phyloP scores from a whole-genome alignment of 345 rosid genomes.

The Leavenworthia alabamica region DNA sequence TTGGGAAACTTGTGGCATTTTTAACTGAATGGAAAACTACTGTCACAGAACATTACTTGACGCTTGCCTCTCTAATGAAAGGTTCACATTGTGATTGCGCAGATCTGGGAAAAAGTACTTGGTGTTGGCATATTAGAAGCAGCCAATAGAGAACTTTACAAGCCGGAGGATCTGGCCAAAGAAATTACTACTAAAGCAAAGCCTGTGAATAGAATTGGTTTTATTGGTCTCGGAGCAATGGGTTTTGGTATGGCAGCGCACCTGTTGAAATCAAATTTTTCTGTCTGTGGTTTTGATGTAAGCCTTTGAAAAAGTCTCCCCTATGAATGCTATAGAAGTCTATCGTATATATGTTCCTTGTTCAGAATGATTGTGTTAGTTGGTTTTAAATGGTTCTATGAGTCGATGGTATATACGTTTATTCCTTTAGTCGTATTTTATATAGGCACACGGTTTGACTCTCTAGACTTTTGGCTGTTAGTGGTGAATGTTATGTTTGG shows the following conservation, averaged over 20 bases:
- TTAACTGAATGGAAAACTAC: background rate
- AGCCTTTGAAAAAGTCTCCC: constrained; percentile 23
- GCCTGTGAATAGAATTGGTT: constrained; percentile 61
- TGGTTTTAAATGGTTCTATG: background rate
- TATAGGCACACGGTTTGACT: too few relatives aligned
- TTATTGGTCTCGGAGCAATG: constrained; percentile 99
- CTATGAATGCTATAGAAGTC: constrained; percentile 1
- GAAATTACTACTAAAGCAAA: constrained; percentile 46
- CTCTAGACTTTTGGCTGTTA: background rate
- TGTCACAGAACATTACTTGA: background rate
- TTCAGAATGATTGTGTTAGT: background rate
- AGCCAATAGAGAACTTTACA: constrained; percentile 57
- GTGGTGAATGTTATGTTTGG: background rate
- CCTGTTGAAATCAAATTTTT: constrained; percentile 56
- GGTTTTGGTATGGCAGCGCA: constrained; percentile 97
- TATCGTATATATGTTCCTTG: too few relatives aligned
- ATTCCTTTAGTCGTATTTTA: background rate
- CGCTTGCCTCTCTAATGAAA: constrained; percentile 2
- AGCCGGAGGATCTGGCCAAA: constrained; percentile 64
- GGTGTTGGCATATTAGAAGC: constrained; percentile 58
- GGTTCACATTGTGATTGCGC: constrained; percentile 13
- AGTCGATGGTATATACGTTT: background rate
- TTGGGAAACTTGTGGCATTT: constrained; percentile 3
- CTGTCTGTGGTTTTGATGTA: constrained; percentile 83
- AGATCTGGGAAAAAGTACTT: constrained; percentile 67